Evolutionary conservation across 345 rosid species (phyloP), one percentile per base, ranked within the genome.

Genomic region (Eucalyptus sideroxylon): DNA sequence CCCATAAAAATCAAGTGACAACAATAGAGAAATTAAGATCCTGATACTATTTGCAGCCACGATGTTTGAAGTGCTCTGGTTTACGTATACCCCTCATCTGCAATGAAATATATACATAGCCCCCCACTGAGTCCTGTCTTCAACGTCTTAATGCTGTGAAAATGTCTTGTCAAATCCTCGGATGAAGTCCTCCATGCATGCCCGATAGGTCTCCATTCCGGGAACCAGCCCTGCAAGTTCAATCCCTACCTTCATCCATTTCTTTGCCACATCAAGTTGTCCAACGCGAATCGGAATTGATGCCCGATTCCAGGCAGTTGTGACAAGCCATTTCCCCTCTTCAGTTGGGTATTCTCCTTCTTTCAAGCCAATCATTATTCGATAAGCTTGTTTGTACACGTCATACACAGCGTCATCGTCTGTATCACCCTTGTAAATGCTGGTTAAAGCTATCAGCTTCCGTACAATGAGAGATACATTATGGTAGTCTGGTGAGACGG

Each of bases 291-390:
- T 93, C 0, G 99, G 98, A 72, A 97, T 77, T 24, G 97, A 94
- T 60, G 98, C 98, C 69, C 99, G 92, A 89, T 98, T 98, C 99
- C 99, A 98, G 3, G 99, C 98, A 30, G 98, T 95, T 94, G 93
- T 96, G n/a, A 95, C 98, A 6, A 96, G 97, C 99, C 99, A 98
- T 94, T 96, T 98, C 9, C 97, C 98, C 93, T 97, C 99, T 86
- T 96, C 99, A 16, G 86, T 90, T 3, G 99, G 99, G 91, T 95
- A 98, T 92, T 98, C 98, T 7, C 97, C 98, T 89, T 94, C 98
- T 90, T 94, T 94, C 92, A 98, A 90, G 65, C 99, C 99, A 14
- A 97, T 95, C 98, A 96, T 98, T 92, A 97, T 95, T 65, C 97
- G 86, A 90, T 93, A 95, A 8, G 98, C 99, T 92, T 96, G 96